Evolutionary conservation across 352 stramenopile species (phyloP).

Genomic region (Phytophthora hybrid): DNA sequence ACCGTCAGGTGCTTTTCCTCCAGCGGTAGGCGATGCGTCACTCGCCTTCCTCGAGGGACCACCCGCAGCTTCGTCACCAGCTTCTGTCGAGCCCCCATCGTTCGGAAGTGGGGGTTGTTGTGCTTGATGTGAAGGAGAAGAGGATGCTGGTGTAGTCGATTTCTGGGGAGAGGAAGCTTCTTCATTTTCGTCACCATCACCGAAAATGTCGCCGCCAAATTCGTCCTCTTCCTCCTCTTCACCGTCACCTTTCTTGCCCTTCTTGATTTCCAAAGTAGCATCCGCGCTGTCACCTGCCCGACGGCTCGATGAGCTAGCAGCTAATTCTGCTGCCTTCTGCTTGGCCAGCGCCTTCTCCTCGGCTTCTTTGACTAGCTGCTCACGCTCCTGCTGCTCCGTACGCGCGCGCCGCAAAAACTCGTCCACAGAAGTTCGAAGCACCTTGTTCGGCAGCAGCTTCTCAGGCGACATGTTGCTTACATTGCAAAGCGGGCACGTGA

Average conservation of each 20-base stretch:
- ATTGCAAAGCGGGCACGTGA: constrained; percentile 84
- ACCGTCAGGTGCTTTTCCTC: constrained; percentile 28
- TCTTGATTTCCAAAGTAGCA: constrained; percentile 88
- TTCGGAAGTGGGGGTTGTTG: constrained; percentile 57
- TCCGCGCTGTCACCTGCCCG: constrained; percentile 78
- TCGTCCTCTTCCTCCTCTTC: constrained; percentile 86
- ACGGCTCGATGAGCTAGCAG: constrained; percentile 55
- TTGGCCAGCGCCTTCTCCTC: constrained; percentile 85
- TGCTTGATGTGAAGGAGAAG: constrained; percentile 30
- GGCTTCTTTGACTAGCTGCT: constrained; percentile 86
- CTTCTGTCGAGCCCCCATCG: constrained; percentile 18
- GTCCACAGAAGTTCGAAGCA: constrained; percentile 82
- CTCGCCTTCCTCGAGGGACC: constrained; percentile 28
- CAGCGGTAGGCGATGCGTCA: constrained; percentile 33
- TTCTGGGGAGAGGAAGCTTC: constrained; percentile 32
- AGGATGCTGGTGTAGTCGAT: constrained; percentile 15
- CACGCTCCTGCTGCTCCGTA: constrained; percentile 85
- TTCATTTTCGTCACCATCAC: constrained; percentile 66
- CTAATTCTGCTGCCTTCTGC: constrained; percentile 75
- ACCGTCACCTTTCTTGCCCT: constrained; percentile 75
- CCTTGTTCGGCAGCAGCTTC: constrained; percentile 87
- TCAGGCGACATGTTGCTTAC: constrained; percentile 87
- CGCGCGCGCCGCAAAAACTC: constrained; percentile 82
- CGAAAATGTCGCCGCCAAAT: constrained; percentile 89
- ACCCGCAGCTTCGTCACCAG: constrained; percentile 10